Conservation (phyloP, 1,284 basidiomycete species). For the Hemileia vastatrix region DNA sequence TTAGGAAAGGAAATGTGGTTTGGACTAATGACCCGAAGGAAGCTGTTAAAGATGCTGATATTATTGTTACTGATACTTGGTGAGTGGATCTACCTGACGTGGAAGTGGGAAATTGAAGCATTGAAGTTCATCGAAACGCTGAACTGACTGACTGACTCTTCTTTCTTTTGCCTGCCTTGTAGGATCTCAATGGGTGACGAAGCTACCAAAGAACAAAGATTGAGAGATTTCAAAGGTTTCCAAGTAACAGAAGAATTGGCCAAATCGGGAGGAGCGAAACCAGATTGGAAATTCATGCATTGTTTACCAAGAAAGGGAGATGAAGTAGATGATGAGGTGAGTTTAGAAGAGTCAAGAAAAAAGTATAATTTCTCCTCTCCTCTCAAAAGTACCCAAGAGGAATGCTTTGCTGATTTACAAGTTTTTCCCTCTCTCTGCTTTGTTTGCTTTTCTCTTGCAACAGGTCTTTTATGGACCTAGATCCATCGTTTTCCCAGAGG, state of each 20-base stretch:
- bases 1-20: slow-evolving; percentile 53
- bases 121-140: no score
- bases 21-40: slow-evolving; percentile 72
- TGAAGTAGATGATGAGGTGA: slow-evolving; percentile 77
- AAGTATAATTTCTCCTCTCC: neutral
- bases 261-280: slow-evolving; percentile 62
- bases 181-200: slow-evolving; percentile 99
- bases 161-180: neutral
- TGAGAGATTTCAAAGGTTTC: slow-evolving; percentile 81
- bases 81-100: slow-evolving; percentile 43
- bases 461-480: slow-evolving; percentile 64
- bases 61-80: slow-evolving; percentile 95
- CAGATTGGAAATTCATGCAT: slow-evolving; percentile 90
- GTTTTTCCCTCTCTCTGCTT: neutral
- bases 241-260: slow-evolving; percentile 70
- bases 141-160: no score
- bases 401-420: no score
- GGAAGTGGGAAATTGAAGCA: no score
- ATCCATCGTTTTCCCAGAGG: slow-evolving; percentile 59
- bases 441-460: neutral
- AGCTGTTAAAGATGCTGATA: slow-evolving; percentile 78
- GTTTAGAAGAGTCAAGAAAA: neutral
- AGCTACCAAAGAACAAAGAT: slow-evolving; percentile 76
- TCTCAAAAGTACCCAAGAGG: no score
- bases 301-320: slow-evolving; percentile 85